Evolutionary conservation across 2,329 filamentous ascomycete species (phyloP).

Genomic region (Alternaria gansuensis): DNA sequence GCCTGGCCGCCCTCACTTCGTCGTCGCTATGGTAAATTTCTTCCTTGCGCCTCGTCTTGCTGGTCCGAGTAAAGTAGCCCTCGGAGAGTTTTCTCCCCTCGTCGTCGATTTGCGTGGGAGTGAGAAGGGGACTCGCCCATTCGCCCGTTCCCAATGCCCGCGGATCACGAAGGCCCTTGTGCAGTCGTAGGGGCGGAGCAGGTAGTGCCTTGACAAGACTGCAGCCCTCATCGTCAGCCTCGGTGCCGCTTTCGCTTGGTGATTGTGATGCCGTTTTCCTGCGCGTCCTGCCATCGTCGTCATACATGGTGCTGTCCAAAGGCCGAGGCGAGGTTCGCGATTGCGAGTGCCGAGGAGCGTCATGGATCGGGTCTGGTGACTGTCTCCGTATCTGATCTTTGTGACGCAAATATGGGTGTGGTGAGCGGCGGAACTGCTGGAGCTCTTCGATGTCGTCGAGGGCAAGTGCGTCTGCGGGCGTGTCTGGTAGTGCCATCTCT

Average conservation of each 20-base stretch:
- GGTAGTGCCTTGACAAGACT: constrained; percentile 81
- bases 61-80: constrained; percentile 50
- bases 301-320: constrained; percentile 34
- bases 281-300: constrained; percentile 39
- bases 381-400: constrained; percentile 38
- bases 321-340: constrained; percentile 26
- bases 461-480: constrained; percentile 32
- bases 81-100: constrained; percentile 53
- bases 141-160: constrained; percentile 51
- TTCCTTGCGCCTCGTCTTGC: constrained; percentile 27
- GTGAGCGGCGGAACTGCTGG: constrained; percentile 51
- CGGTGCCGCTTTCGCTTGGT: constrained; percentile 88
- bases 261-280: constrained; percentile 44
- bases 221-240: constrained; percentile 89
- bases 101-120: constrained; percentile 59
- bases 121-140: constrained; percentile 53
- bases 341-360: constrained; percentile 16
- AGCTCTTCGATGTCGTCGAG: constrained; percentile 41
- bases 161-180: constrained; percentile 77
- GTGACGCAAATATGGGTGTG: constrained; percentile 52
- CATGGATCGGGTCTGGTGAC: constrained; percentile 18
- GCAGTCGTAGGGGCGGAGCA: constrained; percentile 74
- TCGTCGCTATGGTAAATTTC: constrained; percentile 41
- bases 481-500: constrained; percentile 25
- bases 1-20: constrained; percentile 59